Evolutionary conservation across 2,329 filamentous ascomycete species (phyloP), one percentile per base, ranked within the genome.

Genomic region (Ilyonectria destructans): DNA sequence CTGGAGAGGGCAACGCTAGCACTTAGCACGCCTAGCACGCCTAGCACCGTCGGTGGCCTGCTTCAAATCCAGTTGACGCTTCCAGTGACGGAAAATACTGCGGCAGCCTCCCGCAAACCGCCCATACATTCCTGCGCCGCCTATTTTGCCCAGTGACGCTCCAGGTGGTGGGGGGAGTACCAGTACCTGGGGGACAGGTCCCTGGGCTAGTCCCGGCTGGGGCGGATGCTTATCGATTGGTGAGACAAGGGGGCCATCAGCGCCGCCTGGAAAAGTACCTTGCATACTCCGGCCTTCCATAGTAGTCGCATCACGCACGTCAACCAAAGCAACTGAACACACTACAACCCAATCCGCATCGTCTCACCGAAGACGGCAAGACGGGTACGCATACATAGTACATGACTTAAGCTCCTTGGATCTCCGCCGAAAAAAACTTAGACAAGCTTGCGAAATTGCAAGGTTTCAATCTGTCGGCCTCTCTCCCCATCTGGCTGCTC

Each of bases 181-280:
- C 21, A 70, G 62, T n/a, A n/a, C n/a, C n/a, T n/a, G 33, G 35
- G 48, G 33, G n/a, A 52, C 54, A 55, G 65, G 61, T 29, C 62
- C 54, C 68, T 69, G 68, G 56, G 65, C 72, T 62, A 67, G 56
- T 52, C 37, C 65, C 68, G 49, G 57, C 46, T 58, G 59, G 37
- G 67, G 65, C 64, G 68, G 69, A 46, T 72, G 71, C 73, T 69
- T 75, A 71, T 69, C 71, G 52, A 69, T 69, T 69, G 66, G 55
- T 45, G 57, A 54, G 60, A 63, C 65, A 43, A 58, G 48, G 62
- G 48, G 29, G 31, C 40, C 48, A 52, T 23, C 45, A 6, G 15
- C 8, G 8, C 8, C 4, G 10, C 15, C 37, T n/a, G 29, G 40
- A 13, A 58, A 54, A 54, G 49, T 54, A 54, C 49, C 49, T 33